Evolutionary conservation across 495 filamentous ascomycete species (phyloP), one percentile per base, ranked within the genome.

Genomic region (Penicillium diatomitis): DNA sequence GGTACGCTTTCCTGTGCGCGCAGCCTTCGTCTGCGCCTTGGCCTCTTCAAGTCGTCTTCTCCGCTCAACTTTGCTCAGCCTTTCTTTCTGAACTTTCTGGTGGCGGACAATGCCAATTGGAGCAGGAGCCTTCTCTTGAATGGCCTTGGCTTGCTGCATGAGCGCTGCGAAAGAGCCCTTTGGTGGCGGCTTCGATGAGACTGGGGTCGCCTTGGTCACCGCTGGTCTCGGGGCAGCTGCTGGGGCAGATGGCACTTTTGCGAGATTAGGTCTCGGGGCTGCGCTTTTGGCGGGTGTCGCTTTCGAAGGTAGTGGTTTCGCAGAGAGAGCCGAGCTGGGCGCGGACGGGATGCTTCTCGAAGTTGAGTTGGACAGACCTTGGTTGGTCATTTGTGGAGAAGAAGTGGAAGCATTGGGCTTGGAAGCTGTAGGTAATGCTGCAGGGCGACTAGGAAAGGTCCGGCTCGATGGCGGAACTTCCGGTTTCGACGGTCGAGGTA

Each of bases 151-250:
- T 40, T 65, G 57, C 12, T 54, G 54, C 68, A 74, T 74, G 32
- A 74, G 47, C 42, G 68, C 71, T 5, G 68, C 68, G 47, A 52
- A 74, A 0, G 71, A 74, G 6, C 71, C 71, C 53, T 68, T 71
- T 5, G 65, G 64, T 20, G 71, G 69, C 6, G 68, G 45, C 41
- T 70, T 72, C 9, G 56, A 57, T 6, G 52, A 53, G 30, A 46
- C 38, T 0, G 47, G 12, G 11, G 35, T 33, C 4, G 53, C 33
- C n/a, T 53, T 54, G 4, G 32, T 9, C 10, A 52, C 30, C 10
- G 32, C 55, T 40, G 49, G 38, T 38, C 55, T 58, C 5, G 48
- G 3, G 31, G 38, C 11, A 28, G 42, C 38, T n/a, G 52, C 29
- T 20, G 29, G 12, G 5, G 11, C 41, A 30, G 6, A 5, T 20